Base-by-base conservation (phyloP, 495 filamentous ascomycete genomes). In the Xylaria cubensis region DNA sequence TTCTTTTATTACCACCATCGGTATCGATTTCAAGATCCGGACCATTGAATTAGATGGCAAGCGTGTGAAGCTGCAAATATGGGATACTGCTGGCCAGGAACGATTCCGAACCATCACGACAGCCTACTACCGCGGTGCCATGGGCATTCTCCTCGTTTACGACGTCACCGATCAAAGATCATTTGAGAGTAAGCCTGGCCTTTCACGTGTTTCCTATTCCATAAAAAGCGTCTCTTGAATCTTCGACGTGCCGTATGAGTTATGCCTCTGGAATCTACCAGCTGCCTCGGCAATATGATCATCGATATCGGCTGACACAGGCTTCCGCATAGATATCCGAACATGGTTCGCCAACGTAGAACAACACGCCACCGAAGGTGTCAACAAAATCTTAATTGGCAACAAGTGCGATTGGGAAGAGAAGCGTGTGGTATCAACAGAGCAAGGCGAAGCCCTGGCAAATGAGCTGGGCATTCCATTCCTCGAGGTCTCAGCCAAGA, bases 321-420 rank as follows among this genome's bases (percentile, higher is more conserved):
- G 55, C 51, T 26, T 58, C 63, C 41, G 64, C 19, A 64, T 77
- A 99, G 96, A 99, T 80, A 98, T 99, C 81, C 92, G 94, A 76
- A 98, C 96, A 67, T 99, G 96, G 96, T 99, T 99, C 82, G 95
- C 94, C 74, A 98, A 99, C 85, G 96, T 99, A 66, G 96, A 99
- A 80, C 95, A 98, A 81, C 97, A 99, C 84, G 96, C 97, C 62
- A 98, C 95, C 72, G 96, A 98, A 84, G 97, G 97, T 74, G 96
- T 99, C 75, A 97, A 98, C 90, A 99, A 98, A 86, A 98, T 99
- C 77, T 90, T 99, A 63, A 97, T 99, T 72, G 96, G 96, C 76
- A 99, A 99, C 87, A 99, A 99, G 84, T 99, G 96, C 84, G 96
- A 99, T 84, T 98, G 97, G 97, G 95, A 98, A 83, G 96, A 99